These are phyloP conservation scores for Fomitopsis pulvina DNA, from an alignment of 768 basidiomycete genomes.

Conservation along the genomic window DNA sequence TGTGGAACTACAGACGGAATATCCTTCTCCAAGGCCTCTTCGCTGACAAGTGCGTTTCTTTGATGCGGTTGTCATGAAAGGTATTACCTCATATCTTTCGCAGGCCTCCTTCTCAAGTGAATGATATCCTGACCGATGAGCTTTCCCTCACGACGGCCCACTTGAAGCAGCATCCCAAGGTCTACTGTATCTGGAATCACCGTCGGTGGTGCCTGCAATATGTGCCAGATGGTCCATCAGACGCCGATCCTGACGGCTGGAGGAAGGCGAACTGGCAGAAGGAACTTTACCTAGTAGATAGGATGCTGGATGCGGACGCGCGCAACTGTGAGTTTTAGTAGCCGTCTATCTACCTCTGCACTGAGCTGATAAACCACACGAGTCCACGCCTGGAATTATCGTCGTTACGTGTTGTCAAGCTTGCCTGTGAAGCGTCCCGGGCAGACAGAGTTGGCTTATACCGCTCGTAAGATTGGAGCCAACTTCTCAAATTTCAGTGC, in stretches of 20 bases:
- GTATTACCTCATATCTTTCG: slow-evolving; percentile 8
- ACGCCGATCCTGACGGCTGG: slow-evolving; percentile 58
- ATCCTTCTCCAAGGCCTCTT: slow-evolving; percentile 74
- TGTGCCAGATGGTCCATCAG: slow-evolving; percentile 66
- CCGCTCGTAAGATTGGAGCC: slow-evolving; percentile 82
- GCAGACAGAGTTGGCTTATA: slow-evolving; percentile 75
- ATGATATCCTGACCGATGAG: slow-evolving; percentile 63
- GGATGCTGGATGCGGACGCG: slow-evolving; percentile 85
- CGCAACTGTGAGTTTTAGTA: slow-evolving; percentile 71
- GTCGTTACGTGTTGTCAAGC: slow-evolving; percentile 74
- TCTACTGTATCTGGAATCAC: slow-evolving; percentile 99
- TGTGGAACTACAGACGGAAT: slow-evolving; percentile 90
- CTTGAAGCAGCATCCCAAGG: slow-evolving; percentile 83
- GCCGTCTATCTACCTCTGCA: background rate
- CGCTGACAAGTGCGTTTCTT: slow-evolving; percentile 43
- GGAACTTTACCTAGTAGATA: slow-evolving; percentile 85
- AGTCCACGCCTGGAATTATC: slow-evolving; percentile 96
- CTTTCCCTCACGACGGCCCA: slow-evolving; percentile 74
- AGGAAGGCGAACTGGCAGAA: slow-evolving; percentile 73
- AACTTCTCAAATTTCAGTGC: slow-evolving; percentile 98
- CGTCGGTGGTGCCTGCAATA: slow-evolving; percentile 91
- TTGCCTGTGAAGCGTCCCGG: slow-evolving; percentile 55
- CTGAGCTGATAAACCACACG: background rate
- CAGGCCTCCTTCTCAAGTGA: slow-evolving; percentile 57
- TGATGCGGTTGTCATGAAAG: background rate